A percentile compares a stretch with the other conserved stretches of the same genome.
Evolutionary conservation across 2,329 filamentous ascomycete genomes (phyloP).

Genomic region (Fusarium udum): DNA sequence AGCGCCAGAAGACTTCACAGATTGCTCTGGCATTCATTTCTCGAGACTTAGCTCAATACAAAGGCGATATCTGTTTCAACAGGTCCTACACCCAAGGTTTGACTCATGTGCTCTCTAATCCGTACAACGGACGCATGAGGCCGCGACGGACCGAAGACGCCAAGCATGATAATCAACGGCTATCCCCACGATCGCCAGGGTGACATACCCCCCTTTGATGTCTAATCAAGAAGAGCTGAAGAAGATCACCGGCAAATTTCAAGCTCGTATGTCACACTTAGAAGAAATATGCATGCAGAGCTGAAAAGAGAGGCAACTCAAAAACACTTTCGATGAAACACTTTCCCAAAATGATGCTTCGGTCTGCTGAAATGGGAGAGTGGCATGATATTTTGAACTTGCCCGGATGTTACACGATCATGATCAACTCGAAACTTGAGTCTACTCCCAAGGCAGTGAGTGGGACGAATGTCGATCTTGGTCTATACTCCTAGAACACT

Average conservation of each 20-base stretch:
- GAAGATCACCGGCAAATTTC: slow-evolving; percentile 14
- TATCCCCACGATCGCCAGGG: slow-evolving; percentile 14
- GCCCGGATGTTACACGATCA: neutral
- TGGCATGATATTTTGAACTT: neutral
- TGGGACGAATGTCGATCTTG: neutral
- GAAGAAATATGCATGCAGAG: neutral
- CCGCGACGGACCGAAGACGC: neutral
- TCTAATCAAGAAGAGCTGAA: slow-evolving; percentile 23
- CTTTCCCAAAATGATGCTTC: neutral
- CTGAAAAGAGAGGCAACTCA: slow-evolving; percentile 14
- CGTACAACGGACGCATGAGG: neutral
- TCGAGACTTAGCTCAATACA: neutral
- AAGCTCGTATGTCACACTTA: neutral
- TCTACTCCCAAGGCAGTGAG: neutral
- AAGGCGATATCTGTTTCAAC: neutral
- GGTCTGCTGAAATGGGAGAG: neutral
- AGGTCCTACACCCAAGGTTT: neutral
- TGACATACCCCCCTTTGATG: neutral
- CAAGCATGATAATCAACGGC: slow-evolving; percentile 11
- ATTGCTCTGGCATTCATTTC: neutral
- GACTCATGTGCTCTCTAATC: neutral
- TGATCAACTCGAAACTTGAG: slow-evolving; percentile 25
- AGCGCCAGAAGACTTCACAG: too few relatives aligned
- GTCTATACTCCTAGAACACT: neutral
- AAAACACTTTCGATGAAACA: neutral